These are phyloP conservation scores for Candolleomyces eurysporus DNA, from an alignment of 768 basidiomycete species.

Conservation along the genomic window DNA sequence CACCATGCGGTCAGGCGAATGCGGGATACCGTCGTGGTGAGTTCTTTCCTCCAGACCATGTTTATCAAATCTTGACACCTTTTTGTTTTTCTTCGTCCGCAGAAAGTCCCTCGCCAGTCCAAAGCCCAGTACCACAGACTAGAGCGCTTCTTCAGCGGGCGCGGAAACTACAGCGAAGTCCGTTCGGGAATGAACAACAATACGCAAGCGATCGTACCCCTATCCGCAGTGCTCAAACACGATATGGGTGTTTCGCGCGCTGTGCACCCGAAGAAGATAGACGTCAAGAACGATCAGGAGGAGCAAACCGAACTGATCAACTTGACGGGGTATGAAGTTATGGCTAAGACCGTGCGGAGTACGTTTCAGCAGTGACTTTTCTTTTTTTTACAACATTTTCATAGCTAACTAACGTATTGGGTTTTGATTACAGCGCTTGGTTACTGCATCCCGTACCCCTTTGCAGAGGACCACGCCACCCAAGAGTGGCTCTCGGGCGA, in stretches of 20 bases:
- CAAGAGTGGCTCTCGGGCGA: constrained; percentile 2
- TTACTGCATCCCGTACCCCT: not conserved
- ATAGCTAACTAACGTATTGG: not conserved
- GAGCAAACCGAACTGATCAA: constrained; percentile 16
- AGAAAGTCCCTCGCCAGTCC: constrained; percentile 20
- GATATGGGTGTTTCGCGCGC: constrained; percentile 17
- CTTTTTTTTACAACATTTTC: not conserved
- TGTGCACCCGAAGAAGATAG: constrained; percentile 7
- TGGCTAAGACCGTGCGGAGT: not conserved
- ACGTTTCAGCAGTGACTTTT: not conserved
- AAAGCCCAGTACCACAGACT: constrained; percentile 30
- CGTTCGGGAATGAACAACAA: constrained; percentile 20
- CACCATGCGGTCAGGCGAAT: constrained; percentile 35
- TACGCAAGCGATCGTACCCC: constrained; percentile 12
- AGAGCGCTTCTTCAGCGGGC: constrained; percentile 26
- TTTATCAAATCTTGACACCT: not conserved
- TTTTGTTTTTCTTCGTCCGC: too few relatives aligned
- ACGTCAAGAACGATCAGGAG: not conserved
- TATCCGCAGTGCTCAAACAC: constrained; percentile 26
- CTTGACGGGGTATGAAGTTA: not conserved
- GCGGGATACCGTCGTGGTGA: constrained; percentile 33
- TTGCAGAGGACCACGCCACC: not conserved
- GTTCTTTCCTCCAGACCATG: constrained; percentile 3
- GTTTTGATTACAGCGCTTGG: not conserved
- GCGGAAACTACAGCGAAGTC: constrained; percentile 25